Conservation (phyloP, 2,329 filamentous ascomycete species). For the Fusarium siculi region DNA sequence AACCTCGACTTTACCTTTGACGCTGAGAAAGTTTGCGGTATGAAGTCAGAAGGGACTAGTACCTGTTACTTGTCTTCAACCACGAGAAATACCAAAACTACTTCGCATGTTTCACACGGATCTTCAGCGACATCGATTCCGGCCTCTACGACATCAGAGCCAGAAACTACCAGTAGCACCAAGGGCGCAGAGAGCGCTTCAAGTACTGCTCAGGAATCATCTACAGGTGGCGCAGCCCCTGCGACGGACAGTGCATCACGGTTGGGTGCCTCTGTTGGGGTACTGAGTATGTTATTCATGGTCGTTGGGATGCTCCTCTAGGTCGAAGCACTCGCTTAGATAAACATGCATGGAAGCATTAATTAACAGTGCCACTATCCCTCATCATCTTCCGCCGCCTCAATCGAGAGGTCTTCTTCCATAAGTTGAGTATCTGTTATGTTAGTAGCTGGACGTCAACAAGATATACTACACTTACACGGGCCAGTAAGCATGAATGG, state of each 20-base stretch:
- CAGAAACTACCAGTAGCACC: background rate
- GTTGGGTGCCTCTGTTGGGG: background rate
- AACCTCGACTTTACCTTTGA: conserved; percentile 11
- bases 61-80: rapidly evolving
- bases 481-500: conserved; percentile 36
- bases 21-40: background rate
- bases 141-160: background rate
- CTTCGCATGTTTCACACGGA: background rate
- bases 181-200: background rate
- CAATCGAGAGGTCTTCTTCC: background rate
- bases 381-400: rapidly evolving
- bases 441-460: background rate
- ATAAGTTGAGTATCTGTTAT: conserved; percentile 22
- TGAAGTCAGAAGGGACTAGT: background rate
- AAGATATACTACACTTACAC: conserved; percentile 3
- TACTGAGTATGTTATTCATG: background rate
- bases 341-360: too few relatives aligned
- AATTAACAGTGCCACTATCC: background rate
- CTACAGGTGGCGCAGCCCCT: background rate
- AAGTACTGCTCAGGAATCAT: background rate
- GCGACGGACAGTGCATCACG: background rate
- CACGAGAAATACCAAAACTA: rapidly evolving
- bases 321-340: rapidly evolving
- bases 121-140: background rate
- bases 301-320: background rate